Percentiles rank a stretch among this genome's conserved stretches.
Conservation (phyloP, 306 rosid species). For the Potentilla sterilis region DNA sequence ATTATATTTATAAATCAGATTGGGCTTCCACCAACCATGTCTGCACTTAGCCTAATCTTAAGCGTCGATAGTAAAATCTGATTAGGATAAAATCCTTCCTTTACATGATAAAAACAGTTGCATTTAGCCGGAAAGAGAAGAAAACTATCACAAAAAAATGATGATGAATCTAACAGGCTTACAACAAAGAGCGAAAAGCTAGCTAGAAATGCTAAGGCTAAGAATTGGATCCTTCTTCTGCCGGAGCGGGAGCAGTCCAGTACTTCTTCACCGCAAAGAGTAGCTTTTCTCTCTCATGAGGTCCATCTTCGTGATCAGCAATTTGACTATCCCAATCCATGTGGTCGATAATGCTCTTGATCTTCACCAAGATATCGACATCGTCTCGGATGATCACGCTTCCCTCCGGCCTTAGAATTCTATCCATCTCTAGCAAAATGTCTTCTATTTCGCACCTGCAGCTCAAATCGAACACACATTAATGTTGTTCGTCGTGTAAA, state of each 20-base stretch:
- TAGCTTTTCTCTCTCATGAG: constrained; percentile 57
- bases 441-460: constrained; percentile 79
- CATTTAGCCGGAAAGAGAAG: not conserved
- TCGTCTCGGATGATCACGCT: constrained; percentile 72
- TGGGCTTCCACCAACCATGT: not conserved
- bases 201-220: not conserved
- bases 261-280: constrained; percentile 74
- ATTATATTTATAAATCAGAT: not conserved
- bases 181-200: not conserved
- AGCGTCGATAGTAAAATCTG: not conserved
- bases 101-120: not conserved
- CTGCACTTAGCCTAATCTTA: not conserved
- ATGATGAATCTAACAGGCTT: constrained; percentile 12
- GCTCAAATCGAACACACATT: not conserved
- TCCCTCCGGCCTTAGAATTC: constrained; percentile 80
- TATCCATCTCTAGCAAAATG: constrained; percentile 78
- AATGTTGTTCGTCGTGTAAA: too few species aligned
- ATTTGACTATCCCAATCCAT: constrained; percentile 79
- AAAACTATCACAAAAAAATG: not conserved
- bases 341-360: constrained; percentile 41
- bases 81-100: not conserved
- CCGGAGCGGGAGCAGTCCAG: constrained; percentile 63
- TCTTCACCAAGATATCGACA: constrained; percentile 58
- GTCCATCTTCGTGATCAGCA: constrained; percentile 85
- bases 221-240: constrained; percentile 11